Base-by-base conservation (phyloP, 192 early-diverging fungal genomes). In the Gaertneriomyces semiglobifer region DNA sequence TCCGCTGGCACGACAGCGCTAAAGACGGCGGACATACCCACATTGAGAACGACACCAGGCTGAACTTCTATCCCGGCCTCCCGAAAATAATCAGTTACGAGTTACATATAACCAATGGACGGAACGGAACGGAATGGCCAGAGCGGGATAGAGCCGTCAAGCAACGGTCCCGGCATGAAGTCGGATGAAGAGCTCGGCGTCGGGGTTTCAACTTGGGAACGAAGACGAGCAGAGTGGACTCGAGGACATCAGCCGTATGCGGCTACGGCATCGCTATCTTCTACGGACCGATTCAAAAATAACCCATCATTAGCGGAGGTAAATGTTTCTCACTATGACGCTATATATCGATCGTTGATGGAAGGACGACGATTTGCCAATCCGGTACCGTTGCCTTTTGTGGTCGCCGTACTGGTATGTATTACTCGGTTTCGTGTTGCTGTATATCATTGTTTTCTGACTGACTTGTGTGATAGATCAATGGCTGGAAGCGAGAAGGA, bases 401-500 rank as follows among this genome's bases (percentile, higher is more conserved):
- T 82, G 11, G 75, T 70, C 8, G 61, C 69, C 12, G 73, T 82
- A 11, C 57, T 82, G 70, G 70, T 81, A 57, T n/a, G 62, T 58
- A 7, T 38, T 2, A 16, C 38, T 16, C 51, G 4, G 7, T 47
- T 14, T 39, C 11, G 44, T 14, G 45, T 45, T 54, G 20, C 52
- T 3, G 3, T 52, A 53, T 44, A 44, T 66, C 56, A 42, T 66
- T 41, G 4, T 48, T 12, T 10, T 10, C 42, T 25, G 11, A 10
- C 41, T 46, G 18, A 16, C 52, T 7, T 68, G 58, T 0, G 47
- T 64, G 33, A n/a, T 54, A 79, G 77, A 70, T 79, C 50, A 66
- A 76, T 58, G 77, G 77, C 9, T 79, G 77, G 77, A 79, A 79
- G 58, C 65, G 60, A 57, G 77, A 79, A 51, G 77, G 77, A 6